A percentile compares a stretch with the other conserved stretches of the same genome.
These are phyloP conservation scores for Eucalyptus brandiana DNA, from an alignment of 345 rosid genomes.

Conservation along the genomic window DNA sequence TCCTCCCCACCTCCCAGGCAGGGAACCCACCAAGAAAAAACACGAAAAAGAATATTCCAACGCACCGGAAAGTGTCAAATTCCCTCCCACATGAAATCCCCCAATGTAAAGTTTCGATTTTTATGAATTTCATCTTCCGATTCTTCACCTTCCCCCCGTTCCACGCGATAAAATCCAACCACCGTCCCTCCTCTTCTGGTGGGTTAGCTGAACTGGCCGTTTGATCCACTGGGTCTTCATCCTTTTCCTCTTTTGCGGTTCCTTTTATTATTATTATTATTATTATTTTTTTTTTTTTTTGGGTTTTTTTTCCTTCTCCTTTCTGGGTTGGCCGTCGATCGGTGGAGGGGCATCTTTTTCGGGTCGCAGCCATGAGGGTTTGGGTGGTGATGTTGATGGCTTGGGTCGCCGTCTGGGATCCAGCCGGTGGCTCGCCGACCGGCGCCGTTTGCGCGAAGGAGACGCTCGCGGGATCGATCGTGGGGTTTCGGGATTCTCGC, in stretches of 20 bases:
- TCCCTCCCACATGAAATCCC: not conserved
- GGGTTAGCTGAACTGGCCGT: not conserved
- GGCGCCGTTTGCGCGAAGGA: conserved; percentile 22
- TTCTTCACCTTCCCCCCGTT: not conserved
- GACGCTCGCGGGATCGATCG: conserved; percentile 33
- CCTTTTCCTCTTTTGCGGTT: not conserved
- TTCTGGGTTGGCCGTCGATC: not conserved
- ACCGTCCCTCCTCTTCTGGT: not conserved
- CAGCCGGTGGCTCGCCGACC: conserved; percentile 14
- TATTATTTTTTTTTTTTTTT: not conserved
- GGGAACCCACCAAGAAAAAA: not conserved
- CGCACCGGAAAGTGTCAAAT: not conserved
- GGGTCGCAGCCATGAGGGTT: conserved; percentile 1
- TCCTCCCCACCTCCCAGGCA: not conserved
- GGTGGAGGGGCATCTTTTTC: not conserved
- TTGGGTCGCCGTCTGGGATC: conserved; percentile 8
- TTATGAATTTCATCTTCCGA: not conserved
- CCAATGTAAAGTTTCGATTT: not conserved
- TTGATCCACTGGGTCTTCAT: not conserved
- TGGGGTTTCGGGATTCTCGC: conserved; percentile 29
- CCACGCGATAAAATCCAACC: not conserved
- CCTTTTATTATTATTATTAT: not conserved
- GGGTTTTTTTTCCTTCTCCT: not conserved
- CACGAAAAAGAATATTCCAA: not conserved
- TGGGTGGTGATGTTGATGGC: conserved; percentile 12